Evolutionary conservation across 768 basidiomycete species (phyloP).

Genomic region (Auricularia cornea): DNA sequence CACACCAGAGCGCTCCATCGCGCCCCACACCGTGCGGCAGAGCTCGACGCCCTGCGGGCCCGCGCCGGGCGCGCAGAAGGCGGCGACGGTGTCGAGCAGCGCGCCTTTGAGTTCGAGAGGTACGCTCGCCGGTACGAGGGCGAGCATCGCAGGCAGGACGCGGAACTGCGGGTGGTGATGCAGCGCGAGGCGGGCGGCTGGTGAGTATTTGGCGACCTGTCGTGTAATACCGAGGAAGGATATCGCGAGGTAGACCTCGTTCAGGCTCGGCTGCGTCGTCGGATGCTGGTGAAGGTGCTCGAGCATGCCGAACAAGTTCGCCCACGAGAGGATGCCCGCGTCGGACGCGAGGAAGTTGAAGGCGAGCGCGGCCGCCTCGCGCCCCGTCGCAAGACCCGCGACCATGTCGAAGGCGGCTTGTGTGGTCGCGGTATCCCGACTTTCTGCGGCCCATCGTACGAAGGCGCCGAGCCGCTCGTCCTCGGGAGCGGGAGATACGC

Average conservation of each 20-base stretch:
- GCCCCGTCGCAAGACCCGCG: conserved; percentile 71
- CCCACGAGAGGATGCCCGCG: conserved; percentile 69
- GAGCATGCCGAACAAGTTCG: conserved; percentile 60
- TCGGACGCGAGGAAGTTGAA: conserved; percentile 71
- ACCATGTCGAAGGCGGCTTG: conserved; percentile 87
- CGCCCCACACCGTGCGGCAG: conserved; percentile 71
- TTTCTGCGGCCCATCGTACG: conserved; percentile 81
- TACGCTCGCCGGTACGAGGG: conserved; percentile 69
- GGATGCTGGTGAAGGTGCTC: conserved; percentile 40
- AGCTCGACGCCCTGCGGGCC: conserved; percentile 67
- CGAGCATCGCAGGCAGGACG: conserved; percentile 71
- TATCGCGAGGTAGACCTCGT: conserved; percentile 62
- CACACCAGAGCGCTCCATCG: conserved; percentile 79
- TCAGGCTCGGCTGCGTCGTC: conserved; percentile 13
- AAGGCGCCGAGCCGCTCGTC: conserved; percentile 43
- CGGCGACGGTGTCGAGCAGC: conserved; percentile 68
- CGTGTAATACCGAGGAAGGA: conserved; percentile 75
- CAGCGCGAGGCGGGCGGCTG: conserved; percentile 70
- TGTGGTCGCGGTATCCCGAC: conserved; percentile 62
- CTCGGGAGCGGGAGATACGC: conserved; percentile 43
- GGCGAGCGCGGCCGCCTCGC: conserved; percentile 75
- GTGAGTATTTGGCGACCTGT: conserved; percentile 64
- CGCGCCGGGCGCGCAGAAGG: conserved; percentile 78
- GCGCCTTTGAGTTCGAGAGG: conserved; percentile 88
- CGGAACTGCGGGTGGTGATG: conserved; percentile 70